Percentiles rank a stretch among this genome's conserved stretches.
Conservation (phyloP, 345 rosid species). For the Murraya paniculata region DNA sequence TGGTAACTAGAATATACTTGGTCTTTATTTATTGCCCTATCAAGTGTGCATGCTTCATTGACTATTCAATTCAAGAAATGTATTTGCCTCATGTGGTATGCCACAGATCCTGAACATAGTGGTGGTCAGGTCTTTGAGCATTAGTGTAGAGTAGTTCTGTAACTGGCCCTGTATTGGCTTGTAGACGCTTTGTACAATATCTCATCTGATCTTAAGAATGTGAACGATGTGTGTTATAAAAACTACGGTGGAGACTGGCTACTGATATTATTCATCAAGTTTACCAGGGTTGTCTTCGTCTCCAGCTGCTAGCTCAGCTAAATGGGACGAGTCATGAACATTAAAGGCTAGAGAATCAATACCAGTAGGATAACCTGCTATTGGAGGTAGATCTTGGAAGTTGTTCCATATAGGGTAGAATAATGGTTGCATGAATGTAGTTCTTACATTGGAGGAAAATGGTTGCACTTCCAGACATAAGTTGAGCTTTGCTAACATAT, state of each 20-base stretch:
- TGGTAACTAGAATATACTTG: no score
- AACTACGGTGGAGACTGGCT: not conserved
- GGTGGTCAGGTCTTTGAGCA: not conserved
- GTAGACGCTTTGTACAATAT: not conserved
- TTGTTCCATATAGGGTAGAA: not conserved
- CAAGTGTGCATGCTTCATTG: not conserved
- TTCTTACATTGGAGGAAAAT: not conserved
- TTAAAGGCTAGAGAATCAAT: not conserved
- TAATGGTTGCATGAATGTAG: not conserved
- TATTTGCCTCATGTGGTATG: not conserved
- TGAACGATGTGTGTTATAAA: not conserved
- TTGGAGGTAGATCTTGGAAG: not conserved
- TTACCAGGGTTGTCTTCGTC: not conserved
- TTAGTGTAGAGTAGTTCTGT: not conserved
- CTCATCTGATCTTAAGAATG: not conserved
- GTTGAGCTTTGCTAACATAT: slow-evolving; percentile 3
- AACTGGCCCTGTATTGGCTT: not conserved
- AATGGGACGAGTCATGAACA: not conserved
- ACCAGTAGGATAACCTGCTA: not conserved
- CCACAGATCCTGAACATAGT: not conserved
- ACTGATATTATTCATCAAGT: not conserved
- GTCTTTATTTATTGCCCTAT: not conserved
- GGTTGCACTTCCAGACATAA: not conserved
- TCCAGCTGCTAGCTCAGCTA: not conserved
- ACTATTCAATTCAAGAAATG: not conserved